Percentiles rank a stretch among this genome's conserved stretches.
Conservation (phyloP, 352 stramenopile genomes). For the Phytopythium aichiense region DNA sequence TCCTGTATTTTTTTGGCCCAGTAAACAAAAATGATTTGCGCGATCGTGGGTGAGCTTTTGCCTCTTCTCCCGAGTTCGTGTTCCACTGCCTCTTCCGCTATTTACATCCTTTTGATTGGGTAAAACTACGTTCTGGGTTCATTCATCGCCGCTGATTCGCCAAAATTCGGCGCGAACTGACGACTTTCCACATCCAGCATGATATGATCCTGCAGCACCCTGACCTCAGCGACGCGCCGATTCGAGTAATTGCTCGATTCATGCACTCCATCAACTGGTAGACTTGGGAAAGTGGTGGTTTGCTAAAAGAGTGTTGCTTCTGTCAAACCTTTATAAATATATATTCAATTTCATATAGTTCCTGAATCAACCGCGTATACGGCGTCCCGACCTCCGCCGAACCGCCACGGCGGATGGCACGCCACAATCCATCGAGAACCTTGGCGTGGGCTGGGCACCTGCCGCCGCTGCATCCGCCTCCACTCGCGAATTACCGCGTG, state of each 20-base stretch:
- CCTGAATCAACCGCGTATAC: not conserved
- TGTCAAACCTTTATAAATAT: not conserved
- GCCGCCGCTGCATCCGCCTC: not conserved
- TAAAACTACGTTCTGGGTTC: not conserved
- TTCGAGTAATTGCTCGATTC: not conserved
- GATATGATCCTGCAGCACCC: not conserved
- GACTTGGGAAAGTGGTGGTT: not conserved
- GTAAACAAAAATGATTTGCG: not conserved
- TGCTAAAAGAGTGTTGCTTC: not conserved
- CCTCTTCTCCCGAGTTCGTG: not conserved
- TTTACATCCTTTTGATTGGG: not conserved
- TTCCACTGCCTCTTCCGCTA: not conserved
- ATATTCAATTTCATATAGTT: not conserved
- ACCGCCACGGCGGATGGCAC: not conserved
- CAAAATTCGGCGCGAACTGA: not conserved
- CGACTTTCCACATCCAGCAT: constrained; percentile 1
- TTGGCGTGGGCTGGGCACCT: not conserved
- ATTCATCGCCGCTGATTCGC: not conserved
- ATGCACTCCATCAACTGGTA: not conserved
- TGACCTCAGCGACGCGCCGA: not conserved
- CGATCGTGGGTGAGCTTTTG: not conserved
- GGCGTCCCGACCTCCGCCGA: not conserved
- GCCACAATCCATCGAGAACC: constrained; percentile 2
- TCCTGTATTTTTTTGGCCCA: not conserved
- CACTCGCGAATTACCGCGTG: not conserved